phyloP scores from a whole-genome alignment of 495 filamentous ascomycete species.

The Aeminium ludgeri region DNA sequence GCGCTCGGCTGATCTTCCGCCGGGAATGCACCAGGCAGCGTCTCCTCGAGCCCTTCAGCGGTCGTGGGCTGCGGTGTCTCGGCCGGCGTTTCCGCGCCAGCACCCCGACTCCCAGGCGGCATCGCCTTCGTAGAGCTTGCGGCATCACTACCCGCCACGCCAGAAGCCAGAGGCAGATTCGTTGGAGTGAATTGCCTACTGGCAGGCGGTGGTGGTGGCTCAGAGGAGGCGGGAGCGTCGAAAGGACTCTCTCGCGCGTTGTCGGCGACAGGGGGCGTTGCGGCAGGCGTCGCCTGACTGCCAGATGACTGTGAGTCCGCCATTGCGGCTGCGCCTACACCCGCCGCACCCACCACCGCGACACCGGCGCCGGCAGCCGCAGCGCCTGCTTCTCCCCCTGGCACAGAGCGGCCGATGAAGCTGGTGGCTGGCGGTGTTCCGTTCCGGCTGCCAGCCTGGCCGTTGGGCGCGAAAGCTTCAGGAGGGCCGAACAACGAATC shows the following conservation, averaged over 20 bases:
- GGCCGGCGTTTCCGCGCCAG: slow-evolving; percentile 39
- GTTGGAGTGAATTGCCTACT: slow-evolving; percentile 41
- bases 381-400: not conserved
- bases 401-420: slow-evolving; percentile 7
- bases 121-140: slow-evolving; percentile 52
- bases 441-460: slow-evolving; percentile 6
- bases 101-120: slow-evolving; percentile 57
- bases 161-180: slow-evolving; percentile 8
- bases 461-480: slow-evolving; percentile 9
- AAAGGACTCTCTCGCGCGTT: slow-evolving; percentile 8
- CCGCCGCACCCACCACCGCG: not conserved
- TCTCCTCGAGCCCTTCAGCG: too few species aligned
- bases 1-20: slow-evolving; percentile 23
- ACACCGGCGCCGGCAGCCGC: not conserved
- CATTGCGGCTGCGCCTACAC: not conserved
- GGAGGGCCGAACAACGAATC: slow-evolving; percentile 13
- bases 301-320: slow-evolving; percentile 4
- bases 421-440: slow-evolving; percentile 13
- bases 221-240: not conserved
- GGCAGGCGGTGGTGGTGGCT: slow-evolving; percentile 38
- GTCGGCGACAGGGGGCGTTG: slow-evolving; percentile 11
- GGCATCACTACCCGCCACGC: not conserved
- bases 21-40: slow-evolving; percentile 39
- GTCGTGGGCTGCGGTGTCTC: not conserved
- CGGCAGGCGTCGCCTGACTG: slow-evolving; percentile 13